Conservation (phyloP, 2,329 filamentous ascomycete genomes). For the Colletotrichum zoysiae region DNA sequence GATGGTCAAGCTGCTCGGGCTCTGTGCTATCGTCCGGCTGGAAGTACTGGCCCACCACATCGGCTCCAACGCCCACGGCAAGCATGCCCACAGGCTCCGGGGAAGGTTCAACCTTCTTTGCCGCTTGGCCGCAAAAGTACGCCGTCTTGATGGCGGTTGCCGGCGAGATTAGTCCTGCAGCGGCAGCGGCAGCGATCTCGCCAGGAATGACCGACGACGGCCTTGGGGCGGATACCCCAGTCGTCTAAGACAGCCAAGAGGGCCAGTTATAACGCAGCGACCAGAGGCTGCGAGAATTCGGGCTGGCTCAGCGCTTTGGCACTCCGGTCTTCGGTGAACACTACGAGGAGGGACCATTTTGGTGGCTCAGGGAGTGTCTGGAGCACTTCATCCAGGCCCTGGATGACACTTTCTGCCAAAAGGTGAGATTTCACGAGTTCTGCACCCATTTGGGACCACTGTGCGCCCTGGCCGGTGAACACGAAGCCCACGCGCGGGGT, state of each 20-base stretch:
- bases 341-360: constrained; percentile 42
- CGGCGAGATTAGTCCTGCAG: constrained; percentile 38
- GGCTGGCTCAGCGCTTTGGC: constrained; percentile 38
- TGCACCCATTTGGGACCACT: constrained; percentile 47
- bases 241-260: constrained; percentile 47
- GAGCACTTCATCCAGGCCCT: constrained; percentile 43
- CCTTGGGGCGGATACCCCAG: constrained; percentile 19
- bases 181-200: constrained; percentile 43
- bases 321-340: constrained; percentile 42
- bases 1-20: constrained; percentile 34
- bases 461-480: constrained; percentile 51
- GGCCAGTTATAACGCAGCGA: constrained; percentile 53
- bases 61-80: constrained; percentile 22
- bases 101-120: background rate
- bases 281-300: constrained; percentile 55
- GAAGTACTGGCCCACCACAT: background rate
- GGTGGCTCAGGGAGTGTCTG: constrained; percentile 34
- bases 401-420: constrained; percentile 31
- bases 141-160: constrained; percentile 26
- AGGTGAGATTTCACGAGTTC: constrained; percentile 36
- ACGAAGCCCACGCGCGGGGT: constrained; percentile 24
- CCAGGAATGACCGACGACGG: constrained; percentile 43
- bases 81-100: constrained; percentile 9
- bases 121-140: constrained; percentile 31
- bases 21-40: background rate